These are phyloP conservation scores for Ramularia endophylla DNA, from an alignment of 2,329 filamentous ascomycete genomes.

Conservation along the genomic window DNA sequence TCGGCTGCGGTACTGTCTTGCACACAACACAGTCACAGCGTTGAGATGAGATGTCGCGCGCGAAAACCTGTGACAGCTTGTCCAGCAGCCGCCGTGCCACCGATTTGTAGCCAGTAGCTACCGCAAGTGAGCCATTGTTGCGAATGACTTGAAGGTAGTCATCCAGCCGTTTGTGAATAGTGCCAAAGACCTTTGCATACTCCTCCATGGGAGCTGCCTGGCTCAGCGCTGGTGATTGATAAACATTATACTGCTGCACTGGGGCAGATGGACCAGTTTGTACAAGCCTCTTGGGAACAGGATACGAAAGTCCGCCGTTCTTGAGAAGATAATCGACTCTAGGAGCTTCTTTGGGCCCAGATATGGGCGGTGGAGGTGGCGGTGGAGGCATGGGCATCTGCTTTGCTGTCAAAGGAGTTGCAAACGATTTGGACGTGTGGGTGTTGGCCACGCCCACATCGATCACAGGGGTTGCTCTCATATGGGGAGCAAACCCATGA, in stretches of 20 bases:
- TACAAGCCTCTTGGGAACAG: slow-evolving; percentile 68
- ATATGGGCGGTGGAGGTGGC: slow-evolving; percentile 67
- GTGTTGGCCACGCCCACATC: slow-evolving; percentile 40
- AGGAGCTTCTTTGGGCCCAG: slow-evolving; percentile 61
- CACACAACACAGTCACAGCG: slow-evolving; percentile 87
- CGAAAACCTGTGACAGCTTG: slow-evolving; percentile 88
- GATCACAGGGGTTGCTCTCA: slow-evolving; percentile 34
- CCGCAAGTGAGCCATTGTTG: slow-evolving; percentile 83
- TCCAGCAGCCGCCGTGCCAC: slow-evolving; percentile 88
- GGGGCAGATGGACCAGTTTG: slow-evolving; percentile 51
- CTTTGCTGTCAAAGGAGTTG: slow-evolving; percentile 23
- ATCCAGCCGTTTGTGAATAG: slow-evolving; percentile 75
- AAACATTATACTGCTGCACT: slow-evolving; percentile 55
- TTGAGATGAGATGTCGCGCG: slow-evolving; percentile 79
- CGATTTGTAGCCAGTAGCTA: slow-evolving; percentile 90
- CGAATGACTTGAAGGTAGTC: slow-evolving; percentile 77
- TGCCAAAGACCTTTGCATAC: slow-evolving; percentile 61
- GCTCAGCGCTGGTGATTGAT: slow-evolving; percentile 46
- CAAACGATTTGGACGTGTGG: slow-evolving; percentile 35
- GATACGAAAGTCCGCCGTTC: slow-evolving; percentile 70
- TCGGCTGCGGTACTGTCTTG: slow-evolving; percentile 41
- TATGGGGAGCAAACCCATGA: slow-evolving; percentile 22
- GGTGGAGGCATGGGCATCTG: slow-evolving; percentile 47
- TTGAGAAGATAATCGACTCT: slow-evolving; percentile 89
- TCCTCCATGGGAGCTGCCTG: slow-evolving; percentile 31